phyloP scores from a whole-genome alignment of 495 filamentous ascomycete genomes.

The Aspergillus conjunctus region DNA sequence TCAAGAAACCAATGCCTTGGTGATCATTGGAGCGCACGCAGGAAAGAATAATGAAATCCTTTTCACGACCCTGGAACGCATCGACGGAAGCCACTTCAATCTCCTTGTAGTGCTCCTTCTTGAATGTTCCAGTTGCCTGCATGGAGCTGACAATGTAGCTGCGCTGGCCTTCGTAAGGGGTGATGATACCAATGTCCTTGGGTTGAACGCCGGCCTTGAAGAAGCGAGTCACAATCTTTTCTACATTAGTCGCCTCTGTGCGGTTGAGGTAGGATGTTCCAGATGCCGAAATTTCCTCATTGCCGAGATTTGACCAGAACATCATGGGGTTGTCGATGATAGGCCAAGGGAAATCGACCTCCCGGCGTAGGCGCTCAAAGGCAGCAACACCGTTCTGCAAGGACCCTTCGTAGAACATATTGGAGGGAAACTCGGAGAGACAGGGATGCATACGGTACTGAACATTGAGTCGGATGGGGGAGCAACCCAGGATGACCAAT shows the following conservation, averaged over 20 bases:
- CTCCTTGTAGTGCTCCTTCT: constrained; percentile 98
- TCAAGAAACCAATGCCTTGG: constrained; percentile 98
- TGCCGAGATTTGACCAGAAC: constrained; percentile 99
- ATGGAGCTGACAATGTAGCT: constrained; percentile 99
- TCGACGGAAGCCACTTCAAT: constrained; percentile 98
- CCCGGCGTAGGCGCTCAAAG: constrained; percentile 80
- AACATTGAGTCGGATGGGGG: constrained; percentile 90
- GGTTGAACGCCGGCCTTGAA: constrained; percentile 99
- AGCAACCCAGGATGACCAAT: constrained; percentile 88
- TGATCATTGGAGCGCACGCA: constrained; percentile 99
- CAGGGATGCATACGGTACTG: constrained; percentile 99
- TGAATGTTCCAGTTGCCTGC: constrained; percentile 95
- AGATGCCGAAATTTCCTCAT: constrained; percentile 96
- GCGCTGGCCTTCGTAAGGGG: constrained; percentile 96
- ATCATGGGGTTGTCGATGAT: constrained; percentile 96
- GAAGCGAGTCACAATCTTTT: constrained; percentile 97
- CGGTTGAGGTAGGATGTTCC: constrained; percentile 98
- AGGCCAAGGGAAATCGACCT: constrained; percentile 99
- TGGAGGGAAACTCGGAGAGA: constrained; percentile 96
- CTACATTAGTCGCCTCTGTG: constrained; percentile 94
- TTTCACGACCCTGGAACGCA: constrained; percentile 98
- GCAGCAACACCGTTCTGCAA: constrained; percentile 96
- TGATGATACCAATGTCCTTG: constrained; percentile 93
- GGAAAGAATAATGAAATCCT: constrained; percentile 97
- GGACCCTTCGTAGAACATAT: constrained; percentile 99